Evolutionary conservation across 2,329 filamentous ascomycete genomes (phyloP).

Genomic region (Thelonectria discophora): DNA sequence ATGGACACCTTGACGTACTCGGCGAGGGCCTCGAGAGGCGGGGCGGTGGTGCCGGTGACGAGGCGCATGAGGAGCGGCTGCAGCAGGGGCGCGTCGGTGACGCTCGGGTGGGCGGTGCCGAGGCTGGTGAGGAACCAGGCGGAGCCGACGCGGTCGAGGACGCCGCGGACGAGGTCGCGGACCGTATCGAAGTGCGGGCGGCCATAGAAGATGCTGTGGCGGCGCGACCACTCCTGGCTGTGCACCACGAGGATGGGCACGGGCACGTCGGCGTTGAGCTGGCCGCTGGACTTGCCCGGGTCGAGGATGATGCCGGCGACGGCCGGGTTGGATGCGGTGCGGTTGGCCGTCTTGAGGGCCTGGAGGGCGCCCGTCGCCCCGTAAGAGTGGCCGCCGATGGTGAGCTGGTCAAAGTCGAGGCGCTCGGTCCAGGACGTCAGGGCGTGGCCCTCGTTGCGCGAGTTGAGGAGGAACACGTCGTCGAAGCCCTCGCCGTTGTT

Average conservation of each 20-base stretch:
- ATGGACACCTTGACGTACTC: slow-evolving; percentile 69
- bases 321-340: slow-evolving; percentile 50
- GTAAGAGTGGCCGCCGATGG: slow-evolving; percentile 71
- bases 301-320: slow-evolving; percentile 70
- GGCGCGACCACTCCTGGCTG: slow-evolving; percentile 70
- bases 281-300: slow-evolving; percentile 71
- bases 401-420: slow-evolving; percentile 62
- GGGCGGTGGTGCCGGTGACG: slow-evolving; percentile 68
- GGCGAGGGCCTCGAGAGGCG: slow-evolving; percentile 62
- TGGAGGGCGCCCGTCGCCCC: slow-evolving; percentile 72
- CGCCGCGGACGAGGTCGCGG: slow-evolving; percentile 60
- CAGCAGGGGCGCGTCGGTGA: slow-evolving; percentile 73
- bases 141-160: slow-evolving; percentile 54
- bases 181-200: slow-evolving; percentile 72
- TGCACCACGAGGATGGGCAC: slow-evolving; percentile 70
- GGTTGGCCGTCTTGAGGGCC: slow-evolving; percentile 58
- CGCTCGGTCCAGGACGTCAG: slow-evolving; percentile 61
- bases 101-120: slow-evolving; percentile 67
- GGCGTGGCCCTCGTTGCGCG: slow-evolving; percentile 56
- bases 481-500: slow-evolving; percentile 51
- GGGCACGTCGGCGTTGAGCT: slow-evolving; percentile 65
- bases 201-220: slow-evolving; percentile 66
- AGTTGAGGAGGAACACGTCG: slow-evolving; percentile 52
- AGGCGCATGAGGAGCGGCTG: slow-evolving; percentile 68
- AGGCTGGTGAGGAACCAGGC: slow-evolving; percentile 65